Evolutionary conservation across 352 stramenopile species (phyloP), one percentile per base, ranked within the genome.

Genomic region (Lagenidium sp.): DNA sequence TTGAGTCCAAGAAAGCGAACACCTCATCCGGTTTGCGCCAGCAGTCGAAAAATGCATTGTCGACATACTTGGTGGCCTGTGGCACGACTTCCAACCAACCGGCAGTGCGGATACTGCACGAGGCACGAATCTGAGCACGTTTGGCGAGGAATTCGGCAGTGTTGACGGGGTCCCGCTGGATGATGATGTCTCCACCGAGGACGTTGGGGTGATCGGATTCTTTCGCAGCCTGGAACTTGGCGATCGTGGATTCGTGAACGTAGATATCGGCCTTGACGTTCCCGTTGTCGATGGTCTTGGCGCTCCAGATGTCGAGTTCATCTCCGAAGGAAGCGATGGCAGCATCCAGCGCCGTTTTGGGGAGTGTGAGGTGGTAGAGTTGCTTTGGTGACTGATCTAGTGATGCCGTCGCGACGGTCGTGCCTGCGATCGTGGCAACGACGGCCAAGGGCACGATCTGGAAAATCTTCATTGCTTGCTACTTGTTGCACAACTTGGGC

Each of bases 341-440:
- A 21, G 40, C 25, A 41, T 60, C 52, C 20, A 54, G 53, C 2
- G 57, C 34, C 1, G 31, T 13, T 44, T 62, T 65, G 35, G 57
- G 36, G 11, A 62, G 36, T 15, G 57, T 65, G n/a, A 65, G 47
- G 57, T 65, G 57, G 44, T 55, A 65, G 36, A 66, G 53, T 38
- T 66, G 57, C 58, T 67, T 63, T 20, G 30, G 44, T 2, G 26
- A 19, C 10, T 31, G 30, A 4, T 60, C 42, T n/a, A n/a, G n/a
- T n/a, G n/a, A n/a, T n/a, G n/a, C n/a, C n/a, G n/a, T n/a, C n/a
- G n/a, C n/a, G n/a, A n/a, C n/a, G n/a, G n/a, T n/a, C n/a, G n/a
- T n/a, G n/a, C n/a, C n/a, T n/a, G n/a, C n/a, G n/a, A n/a, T n/a
- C n/a, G n/a, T n/a, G n/a, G n/a, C n/a, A n/a, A n/a, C n/a, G n/a